phyloP scores from a whole-genome alignment of 202 grass and related monocot genomes.

The Setaria italica region DNA sequence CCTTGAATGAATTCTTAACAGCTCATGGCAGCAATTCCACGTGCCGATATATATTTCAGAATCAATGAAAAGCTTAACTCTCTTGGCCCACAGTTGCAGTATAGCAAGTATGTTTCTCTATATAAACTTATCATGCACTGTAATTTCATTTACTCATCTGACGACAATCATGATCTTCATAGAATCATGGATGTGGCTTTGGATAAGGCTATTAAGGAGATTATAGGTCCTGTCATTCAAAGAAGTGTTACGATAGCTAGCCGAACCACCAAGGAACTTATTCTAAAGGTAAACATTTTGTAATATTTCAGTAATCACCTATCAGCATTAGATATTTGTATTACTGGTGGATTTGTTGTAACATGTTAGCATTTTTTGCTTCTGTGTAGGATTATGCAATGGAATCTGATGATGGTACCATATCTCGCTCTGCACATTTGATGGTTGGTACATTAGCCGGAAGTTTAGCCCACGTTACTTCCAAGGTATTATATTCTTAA shows the following conservation, averaged over 20 bases:
- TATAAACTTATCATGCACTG: neutral
- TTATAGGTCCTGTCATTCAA: constrained; percentile 94
- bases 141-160: constrained; percentile 32
- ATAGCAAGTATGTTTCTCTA: constrained; percentile 67
- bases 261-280: constrained; percentile 97
- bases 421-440: constrained; percentile 84
- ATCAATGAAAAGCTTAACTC: constrained; percentile 94
- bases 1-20: constrained; percentile 49
- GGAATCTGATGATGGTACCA: constrained; percentile 80
- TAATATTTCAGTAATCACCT: neutral
- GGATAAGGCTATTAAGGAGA: constrained; percentile 95
- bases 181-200: constrained; percentile 95
- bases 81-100: constrained; percentile 80
- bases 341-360: constrained; percentile 22
- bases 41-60: constrained; percentile 84
- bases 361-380: constrained; percentile 28
- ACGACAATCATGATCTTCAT: constrained; percentile 31
- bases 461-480: constrained; percentile 99
- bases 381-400: constrained; percentile 80
- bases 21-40: constrained; percentile 90
- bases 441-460: constrained; percentile 98
- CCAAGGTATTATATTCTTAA: constrained; percentile 67
- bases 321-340: constrained; percentile 19
- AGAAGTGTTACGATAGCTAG: constrained; percentile 98
- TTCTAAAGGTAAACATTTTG: constrained; percentile 78